These are phyloP conservation scores for Gomphus bonarii DNA, from an alignment of 1,284 basidiomycete genomes.

Conservation along the genomic window DNA sequence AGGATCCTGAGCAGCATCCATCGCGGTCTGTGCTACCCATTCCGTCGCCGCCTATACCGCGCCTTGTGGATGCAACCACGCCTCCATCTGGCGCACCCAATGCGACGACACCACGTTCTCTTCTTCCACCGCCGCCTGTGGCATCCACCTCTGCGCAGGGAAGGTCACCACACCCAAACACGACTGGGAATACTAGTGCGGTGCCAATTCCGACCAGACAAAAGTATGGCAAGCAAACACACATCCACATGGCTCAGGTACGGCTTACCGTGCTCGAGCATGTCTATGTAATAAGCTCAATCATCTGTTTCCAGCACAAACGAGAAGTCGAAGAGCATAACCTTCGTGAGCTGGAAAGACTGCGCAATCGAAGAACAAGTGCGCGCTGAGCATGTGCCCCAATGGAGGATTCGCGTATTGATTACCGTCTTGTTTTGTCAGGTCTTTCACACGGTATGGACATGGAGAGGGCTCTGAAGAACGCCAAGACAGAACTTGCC, in stretches of 20 bases:
- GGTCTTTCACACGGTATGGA: slow-evolving; percentile 1
- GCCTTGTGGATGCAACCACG: not conserved
- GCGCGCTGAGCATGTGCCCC: not conserved
- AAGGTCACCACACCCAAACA: not conserved
- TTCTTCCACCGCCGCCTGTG: not conserved
- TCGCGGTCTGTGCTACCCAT: not conserved
- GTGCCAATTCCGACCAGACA: not conserved
- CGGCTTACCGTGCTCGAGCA: not conserved
- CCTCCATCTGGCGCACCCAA: not conserved
- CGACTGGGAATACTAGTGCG: not conserved
- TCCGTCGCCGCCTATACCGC: not conserved
- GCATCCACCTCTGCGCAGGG: not conserved
- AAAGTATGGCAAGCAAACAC: slow-evolving; percentile 6
- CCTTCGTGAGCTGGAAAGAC: slow-evolving; percentile 2
- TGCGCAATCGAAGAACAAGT: slow-evolving; percentile 5
- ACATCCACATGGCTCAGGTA: slow-evolving; percentile 8
- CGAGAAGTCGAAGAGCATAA: slow-evolving; percentile 8
- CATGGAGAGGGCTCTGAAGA: slow-evolving; percentile 1
- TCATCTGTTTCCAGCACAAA: not conserved
- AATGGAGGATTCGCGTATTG: not conserved
- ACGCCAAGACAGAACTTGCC: slow-evolving; percentile 5
- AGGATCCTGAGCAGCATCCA: not conserved
- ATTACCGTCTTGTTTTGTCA: not conserved
- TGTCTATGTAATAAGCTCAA: too few relatives aligned
- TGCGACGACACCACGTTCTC: not conserved